phyloP scores from a whole-genome alignment of 108 stramenopile species.

The Discostella stelligeroides region DNA sequence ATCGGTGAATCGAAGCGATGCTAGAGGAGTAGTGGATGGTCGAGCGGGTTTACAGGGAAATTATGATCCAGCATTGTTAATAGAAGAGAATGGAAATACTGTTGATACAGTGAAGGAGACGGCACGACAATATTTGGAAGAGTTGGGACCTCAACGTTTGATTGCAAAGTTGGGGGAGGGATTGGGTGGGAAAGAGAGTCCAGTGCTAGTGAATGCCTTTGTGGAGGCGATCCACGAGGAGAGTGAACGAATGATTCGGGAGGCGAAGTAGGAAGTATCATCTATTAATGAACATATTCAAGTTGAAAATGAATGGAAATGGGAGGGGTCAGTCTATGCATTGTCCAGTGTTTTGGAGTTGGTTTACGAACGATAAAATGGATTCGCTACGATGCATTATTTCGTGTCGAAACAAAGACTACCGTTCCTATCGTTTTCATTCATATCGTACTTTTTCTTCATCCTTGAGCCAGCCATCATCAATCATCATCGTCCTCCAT shows the following conservation, averaged over 20 bases:
- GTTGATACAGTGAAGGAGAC: conserved; percentile 72
- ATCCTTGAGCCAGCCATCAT: too few species aligned
- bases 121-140: conserved; percentile 75
- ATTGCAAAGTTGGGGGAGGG: conserved; percentile 97
- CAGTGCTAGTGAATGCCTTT: conserved; percentile 82
- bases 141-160: conserved; percentile 83
- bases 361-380: too few species aligned
- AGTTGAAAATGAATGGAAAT: not conserved
- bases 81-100: conserved; percentile 68
- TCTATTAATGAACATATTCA: too few species aligned
- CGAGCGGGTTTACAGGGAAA: conserved; percentile 86
- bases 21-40: conserved; percentile 62
- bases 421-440: too few species aligned
- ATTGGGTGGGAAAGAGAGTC: conserved; percentile 91
- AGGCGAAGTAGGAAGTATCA: conserved; percentile 9
- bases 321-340: too few species aligned
- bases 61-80: conserved; percentile 86
- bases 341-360: too few species aligned
- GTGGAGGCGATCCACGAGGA: conserved; percentile 90
- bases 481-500: too few species aligned
- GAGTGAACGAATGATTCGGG: conserved; percentile 75
- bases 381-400: too few species aligned
- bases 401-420: too few species aligned
- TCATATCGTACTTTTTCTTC: too few species aligned
- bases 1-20: conserved; percentile 66